Evolutionary conservation across 2,329 filamentous ascomycete genomes (phyloP).

Genomic region (Daldinia sp.): DNA sequence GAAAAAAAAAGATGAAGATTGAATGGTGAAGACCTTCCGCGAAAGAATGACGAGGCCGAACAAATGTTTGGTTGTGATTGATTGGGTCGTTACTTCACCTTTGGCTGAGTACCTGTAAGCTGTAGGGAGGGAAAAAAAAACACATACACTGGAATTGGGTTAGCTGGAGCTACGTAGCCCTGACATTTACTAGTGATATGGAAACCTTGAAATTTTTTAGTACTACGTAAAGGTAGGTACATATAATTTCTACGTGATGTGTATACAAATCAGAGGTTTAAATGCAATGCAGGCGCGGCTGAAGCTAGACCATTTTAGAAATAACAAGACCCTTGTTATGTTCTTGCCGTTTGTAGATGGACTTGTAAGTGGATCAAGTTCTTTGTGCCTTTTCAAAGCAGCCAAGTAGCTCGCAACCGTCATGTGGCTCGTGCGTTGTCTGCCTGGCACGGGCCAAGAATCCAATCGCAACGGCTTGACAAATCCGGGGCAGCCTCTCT

Average conservation of each 20-base stretch:
- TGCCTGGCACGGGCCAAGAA: background rate
- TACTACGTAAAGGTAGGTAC: no score
- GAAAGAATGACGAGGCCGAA: conserved; percentile 46
- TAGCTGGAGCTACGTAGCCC: conserved; percentile 29
- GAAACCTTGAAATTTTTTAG: no score
- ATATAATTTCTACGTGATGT: background rate
- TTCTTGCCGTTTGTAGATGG: conserved; percentile 13
- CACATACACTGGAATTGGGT: conserved; percentile 29
- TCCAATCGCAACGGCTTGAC: conserved; percentile 9
- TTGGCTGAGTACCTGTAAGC: conserved; percentile 19
- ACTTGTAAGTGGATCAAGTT: conserved; percentile 12
- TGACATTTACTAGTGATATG: conserved; percentile 2
- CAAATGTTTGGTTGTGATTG: conserved; percentile 37
- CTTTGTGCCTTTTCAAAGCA: no score
- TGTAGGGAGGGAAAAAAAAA: conserved; percentile 31
- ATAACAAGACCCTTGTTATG: conserved; percentile 19
- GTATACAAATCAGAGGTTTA: conserved; percentile 9
- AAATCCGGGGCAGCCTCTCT: conserved; percentile 31
- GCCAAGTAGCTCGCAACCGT: no score
- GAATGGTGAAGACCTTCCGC: conserved; percentile 39
- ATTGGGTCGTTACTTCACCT: conserved; percentile 43
- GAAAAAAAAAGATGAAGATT: conserved; percentile 28
- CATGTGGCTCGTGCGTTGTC: conserved; percentile 26
- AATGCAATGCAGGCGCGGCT: conserved; percentile 20
- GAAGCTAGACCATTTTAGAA: conserved; percentile 30